Conservation (phyloP, 352 stramenopile species). For the Phytophthora parvispora region DNA sequence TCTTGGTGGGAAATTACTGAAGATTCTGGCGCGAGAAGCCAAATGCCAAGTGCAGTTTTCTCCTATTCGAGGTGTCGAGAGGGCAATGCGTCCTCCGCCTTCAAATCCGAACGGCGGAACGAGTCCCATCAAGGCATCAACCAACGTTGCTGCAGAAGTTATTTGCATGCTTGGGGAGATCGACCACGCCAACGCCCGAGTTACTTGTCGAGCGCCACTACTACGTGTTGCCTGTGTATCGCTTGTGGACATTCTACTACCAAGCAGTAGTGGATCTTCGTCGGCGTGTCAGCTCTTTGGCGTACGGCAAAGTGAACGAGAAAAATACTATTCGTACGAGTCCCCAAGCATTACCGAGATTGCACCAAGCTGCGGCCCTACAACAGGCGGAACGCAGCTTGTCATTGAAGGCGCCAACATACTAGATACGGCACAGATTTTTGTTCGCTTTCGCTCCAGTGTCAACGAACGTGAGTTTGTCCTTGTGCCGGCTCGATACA, state of each 20-base stretch:
- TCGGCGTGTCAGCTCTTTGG: constrained; percentile 35
- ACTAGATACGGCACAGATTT: constrained; percentile 81
- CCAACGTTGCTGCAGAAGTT: constrained; percentile 35
- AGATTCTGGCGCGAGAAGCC: constrained; percentile 56
- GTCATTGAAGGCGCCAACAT: constrained; percentile 73
- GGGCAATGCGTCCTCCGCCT: not conserved
- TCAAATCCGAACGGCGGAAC: not conserved
- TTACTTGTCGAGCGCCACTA: constrained; percentile 68
- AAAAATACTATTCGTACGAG: constrained; percentile 78
- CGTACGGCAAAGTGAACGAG: constrained; percentile 50
- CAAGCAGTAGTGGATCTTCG: constrained; percentile 15
- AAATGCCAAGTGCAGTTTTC: constrained; percentile 75
- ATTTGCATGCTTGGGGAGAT: constrained; percentile 60
- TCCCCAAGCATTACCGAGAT: constrained; percentile 74
- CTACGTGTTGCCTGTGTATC: constrained; percentile 55
- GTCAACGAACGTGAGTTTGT: constrained; percentile 73
- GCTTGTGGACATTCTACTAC: constrained; percentile 58
- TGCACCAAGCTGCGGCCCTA: constrained; percentile 65
- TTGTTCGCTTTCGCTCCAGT: constrained; percentile 76
- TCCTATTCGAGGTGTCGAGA: constrained; percentile 29
- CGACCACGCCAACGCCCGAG: constrained; percentile 48
- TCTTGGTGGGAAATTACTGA: constrained; percentile 57
- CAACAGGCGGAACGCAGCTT: constrained; percentile 58
- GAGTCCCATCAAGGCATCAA: constrained; percentile 18
- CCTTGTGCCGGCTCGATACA: constrained; percentile 65